Conservation (phyloP, 352 stramenopile species). For the Elongisporangium undulatum region DNA sequence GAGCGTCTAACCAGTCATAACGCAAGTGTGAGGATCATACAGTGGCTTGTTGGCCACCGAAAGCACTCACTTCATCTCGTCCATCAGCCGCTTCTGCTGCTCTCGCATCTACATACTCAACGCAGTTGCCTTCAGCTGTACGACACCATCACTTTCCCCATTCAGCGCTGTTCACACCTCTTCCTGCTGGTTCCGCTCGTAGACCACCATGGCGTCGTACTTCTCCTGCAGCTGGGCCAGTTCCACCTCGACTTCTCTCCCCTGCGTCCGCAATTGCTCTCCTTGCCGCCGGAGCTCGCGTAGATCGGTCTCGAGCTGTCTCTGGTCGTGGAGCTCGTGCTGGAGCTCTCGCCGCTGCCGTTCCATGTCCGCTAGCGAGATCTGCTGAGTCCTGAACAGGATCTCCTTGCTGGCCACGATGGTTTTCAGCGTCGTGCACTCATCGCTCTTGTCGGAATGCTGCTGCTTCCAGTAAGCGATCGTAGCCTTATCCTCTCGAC, state of each 20-base stretch:
- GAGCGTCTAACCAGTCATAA: slow-evolving; percentile 11
- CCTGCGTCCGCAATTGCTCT: slow-evolving; percentile 17
- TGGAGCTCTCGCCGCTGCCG: slow-evolving; percentile 31
- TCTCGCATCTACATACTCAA: slow-evolving; percentile 22
- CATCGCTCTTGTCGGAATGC: slow-evolving; percentile 31
- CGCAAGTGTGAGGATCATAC: background rate
- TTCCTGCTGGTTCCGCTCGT: slow-evolving; percentile 38
- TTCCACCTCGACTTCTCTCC: slow-evolving; percentile 27
- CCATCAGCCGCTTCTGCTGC: slow-evolving; percentile 45
- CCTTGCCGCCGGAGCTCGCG: slow-evolving; percentile 32
- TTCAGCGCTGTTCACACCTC: slow-evolving; percentile 17
- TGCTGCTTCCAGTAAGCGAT: slow-evolving; percentile 49
- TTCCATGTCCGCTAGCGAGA: slow-evolving; percentile 48
- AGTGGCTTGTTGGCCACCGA: background rate
- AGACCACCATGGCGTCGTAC: slow-evolving; percentile 38
- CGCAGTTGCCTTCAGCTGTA: background rate
- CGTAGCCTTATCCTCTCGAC: slow-evolving; percentile 34
- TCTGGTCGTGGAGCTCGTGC: slow-evolving; percentile 25
- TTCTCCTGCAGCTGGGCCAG: slow-evolving; percentile 39
- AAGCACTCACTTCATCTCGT: slow-evolving; percentile 43
- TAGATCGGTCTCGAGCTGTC: slow-evolving; percentile 32
- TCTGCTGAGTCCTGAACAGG: slow-evolving; percentile 37
- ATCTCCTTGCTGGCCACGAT: slow-evolving; percentile 54
- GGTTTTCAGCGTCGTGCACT: slow-evolving; percentile 45
- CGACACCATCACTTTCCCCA: background rate